Evolutionary conservation across 2,329 filamentous ascomycete species (phyloP), one percentile per base, ranked within the genome.

Genomic region (Alternaria angustiovoidea): DNA sequence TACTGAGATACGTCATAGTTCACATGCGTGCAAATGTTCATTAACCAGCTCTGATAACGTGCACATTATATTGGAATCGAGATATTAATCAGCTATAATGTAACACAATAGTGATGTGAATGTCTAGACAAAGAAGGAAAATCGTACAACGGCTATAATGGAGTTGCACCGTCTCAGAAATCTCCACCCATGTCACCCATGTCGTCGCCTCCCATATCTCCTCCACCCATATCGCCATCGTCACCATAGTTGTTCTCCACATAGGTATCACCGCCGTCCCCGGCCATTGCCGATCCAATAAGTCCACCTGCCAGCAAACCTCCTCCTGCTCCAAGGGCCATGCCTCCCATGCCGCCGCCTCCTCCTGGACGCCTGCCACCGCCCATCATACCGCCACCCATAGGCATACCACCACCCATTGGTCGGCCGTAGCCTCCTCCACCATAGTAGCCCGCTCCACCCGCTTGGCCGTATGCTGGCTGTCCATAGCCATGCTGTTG

Each of bases 231-330:
- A 41, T 63, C 64, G 18, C 65, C 70, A 14, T 56, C 57, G 16
- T 59, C 52, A 42, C 65, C 68, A 28, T 48, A 63, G 42, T 68
- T 69, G n/a, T 64, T 59, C 32, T 59, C 69, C 6, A 68, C 64
- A 52, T 66, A 70, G 5, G 60, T 69, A 28, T 68, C 60, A 6
- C 68, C 73, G 7, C 66, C 64, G 49, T 75, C 72, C 5, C 71
- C 76, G 46, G 72, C 86, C 57, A 94, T 83, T 1, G 89, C 89
- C 72, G 90, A 83, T 2, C 85, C 89, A 32, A 96, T 78, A 70
- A 96, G 63, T 63, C 88, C 86, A 56, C 93, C 93, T 68, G 93
- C 94, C 1, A 97, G 71, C 74, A 97, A 73, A 77, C 93, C 93
- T 64, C 90, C 93, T 67, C 93, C 93, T 4, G 92, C 78, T 81